These are phyloP conservation scores for Sonneratia caseolaris DNA, from an alignment of 345 rosid species.

Conservation along the genomic window DNA sequence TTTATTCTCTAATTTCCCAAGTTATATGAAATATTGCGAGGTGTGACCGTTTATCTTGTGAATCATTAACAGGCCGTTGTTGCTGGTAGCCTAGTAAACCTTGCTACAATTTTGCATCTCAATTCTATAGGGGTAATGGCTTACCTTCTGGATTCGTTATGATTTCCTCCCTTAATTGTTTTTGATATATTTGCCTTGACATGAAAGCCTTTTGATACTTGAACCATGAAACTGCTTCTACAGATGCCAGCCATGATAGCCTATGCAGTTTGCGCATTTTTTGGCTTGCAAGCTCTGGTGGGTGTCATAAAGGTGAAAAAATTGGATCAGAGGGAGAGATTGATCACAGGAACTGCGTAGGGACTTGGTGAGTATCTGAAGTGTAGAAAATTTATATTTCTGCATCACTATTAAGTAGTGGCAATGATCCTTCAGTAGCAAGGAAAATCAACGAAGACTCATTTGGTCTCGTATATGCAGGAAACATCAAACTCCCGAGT, in stretches of 20 bases:
- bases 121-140: constrained; percentile 73
- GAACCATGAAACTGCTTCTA: constrained; percentile 10
- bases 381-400: neutral
- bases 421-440: neutral
- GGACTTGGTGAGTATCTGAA: constrained; percentile 17
- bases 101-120: constrained; percentile 82
- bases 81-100: constrained; percentile 89
- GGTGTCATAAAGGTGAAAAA: constrained; percentile 77
- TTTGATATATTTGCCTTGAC: neutral
- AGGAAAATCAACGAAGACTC: neutral
- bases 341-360: constrained; percentile 90
- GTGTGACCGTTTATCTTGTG: constrained; percentile 8
- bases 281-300: constrained; percentile 65
- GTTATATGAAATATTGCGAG: neutral
- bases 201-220: neutral
- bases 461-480: neutral
- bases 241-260: constrained; percentile 74
- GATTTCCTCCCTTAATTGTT: neutral
- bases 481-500: neutral
- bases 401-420: neutral
- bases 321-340: constrained; percentile 69
- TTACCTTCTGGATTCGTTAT: neutral
- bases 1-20: neutral
- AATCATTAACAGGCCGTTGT: constrained; percentile 67
- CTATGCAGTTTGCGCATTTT: constrained; percentile 59